Evolutionary conservation across 208 protist species (phyloP).

Genomic region (Trypanosoma boissoni): DNA sequence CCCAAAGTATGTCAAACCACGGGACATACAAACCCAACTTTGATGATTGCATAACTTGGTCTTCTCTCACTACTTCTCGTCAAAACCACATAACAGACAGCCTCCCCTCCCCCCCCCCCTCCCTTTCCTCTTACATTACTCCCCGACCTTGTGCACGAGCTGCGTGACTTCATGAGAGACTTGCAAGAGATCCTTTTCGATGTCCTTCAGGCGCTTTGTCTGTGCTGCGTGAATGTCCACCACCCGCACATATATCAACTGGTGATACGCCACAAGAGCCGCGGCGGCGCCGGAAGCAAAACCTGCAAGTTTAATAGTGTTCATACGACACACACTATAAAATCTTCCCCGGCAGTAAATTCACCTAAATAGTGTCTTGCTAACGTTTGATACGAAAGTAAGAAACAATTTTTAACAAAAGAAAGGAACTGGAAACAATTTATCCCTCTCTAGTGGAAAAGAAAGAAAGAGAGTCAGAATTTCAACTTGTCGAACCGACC

Average conservation of each 20-base stretch:
- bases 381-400: neutral
- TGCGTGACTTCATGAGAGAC: neutral
- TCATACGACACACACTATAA: neutral
- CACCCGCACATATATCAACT: neutral
- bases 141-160: neutral
- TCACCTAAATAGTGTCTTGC: too few relatives aligned
- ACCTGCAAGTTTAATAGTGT: neutral
- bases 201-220: neutral
- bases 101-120: too few relatives aligned
- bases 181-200: neutral
- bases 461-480: too few relatives aligned
- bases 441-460: too few relatives aligned
- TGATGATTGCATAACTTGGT: too few relatives aligned
- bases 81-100: too few relatives aligned
- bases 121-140: neutral
- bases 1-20: too few relatives aligned
- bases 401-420: conserved; percentile 1
- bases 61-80: too few relatives aligned
- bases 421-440: too few relatives aligned
- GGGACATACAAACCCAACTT: too few relatives aligned
- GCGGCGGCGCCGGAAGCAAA: neutral
- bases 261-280: neutral
- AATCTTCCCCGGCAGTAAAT: too few relatives aligned
- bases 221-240: neutral
- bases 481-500: too few relatives aligned